Evolutionary conservation across 441 rosid species (phyloP).

Genomic region (Melastoma candidum): DNA sequence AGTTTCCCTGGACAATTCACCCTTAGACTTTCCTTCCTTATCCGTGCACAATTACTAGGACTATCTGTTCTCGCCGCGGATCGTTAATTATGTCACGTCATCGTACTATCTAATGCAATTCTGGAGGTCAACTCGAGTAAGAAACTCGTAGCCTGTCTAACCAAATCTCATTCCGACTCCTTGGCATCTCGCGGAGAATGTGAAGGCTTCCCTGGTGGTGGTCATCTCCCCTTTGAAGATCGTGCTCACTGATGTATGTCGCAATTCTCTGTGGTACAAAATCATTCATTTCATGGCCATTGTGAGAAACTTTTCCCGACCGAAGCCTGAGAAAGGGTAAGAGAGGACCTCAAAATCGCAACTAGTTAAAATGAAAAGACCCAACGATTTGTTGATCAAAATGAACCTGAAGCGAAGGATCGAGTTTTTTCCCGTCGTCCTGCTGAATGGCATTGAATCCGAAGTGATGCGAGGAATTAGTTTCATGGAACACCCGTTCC

Average conservation of each 20-base stretch:
- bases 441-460: slow-evolving; percentile 6
- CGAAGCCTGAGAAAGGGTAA: background rate
- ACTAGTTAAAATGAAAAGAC: background rate
- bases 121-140: no score
- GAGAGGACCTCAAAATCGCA: background rate
- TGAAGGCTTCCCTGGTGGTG: slow-evolving; percentile 9
- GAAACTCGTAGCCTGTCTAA: background rate
- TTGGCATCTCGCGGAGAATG: slow-evolving; percentile 11
- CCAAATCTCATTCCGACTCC: slow-evolving; percentile 7
- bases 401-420: slow-evolving; percentile 30
- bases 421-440: slow-evolving; percentile 50
- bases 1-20: no score
- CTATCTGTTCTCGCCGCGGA: no score
- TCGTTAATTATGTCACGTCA: background rate
- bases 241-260: slow-evolving; percentile 10
- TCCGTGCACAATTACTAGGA: no score
- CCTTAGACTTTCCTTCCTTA: no score
- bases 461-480: background rate
- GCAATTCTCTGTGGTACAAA: slow-evolving; percentile 7
- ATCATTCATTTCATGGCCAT: slow-evolving; percentile 6
- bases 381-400: background rate
- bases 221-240: slow-evolving; percentile 7
- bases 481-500: background rate
- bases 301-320: slow-evolving; percentile 8
- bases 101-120: background rate